These are phyloP conservation scores for Scedosporium dehoogii DNA, from an alignment of 2,329 filamentous ascomycete genomes.

Conservation along the genomic window DNA sequence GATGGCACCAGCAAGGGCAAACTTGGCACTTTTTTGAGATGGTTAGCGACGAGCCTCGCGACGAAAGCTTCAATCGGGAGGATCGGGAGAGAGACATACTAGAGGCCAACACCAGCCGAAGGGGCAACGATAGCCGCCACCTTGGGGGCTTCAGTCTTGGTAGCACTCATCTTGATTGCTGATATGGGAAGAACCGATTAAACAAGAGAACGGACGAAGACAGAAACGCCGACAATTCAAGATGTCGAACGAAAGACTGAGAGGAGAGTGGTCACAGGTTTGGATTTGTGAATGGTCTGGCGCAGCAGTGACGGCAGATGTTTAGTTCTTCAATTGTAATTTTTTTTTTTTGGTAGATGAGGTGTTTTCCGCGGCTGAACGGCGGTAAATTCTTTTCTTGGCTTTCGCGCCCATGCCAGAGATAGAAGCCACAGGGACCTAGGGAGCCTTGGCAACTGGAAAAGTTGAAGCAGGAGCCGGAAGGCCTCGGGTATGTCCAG, in stretches of 20 bases:
- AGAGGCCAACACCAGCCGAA: slow-evolving; percentile 7
- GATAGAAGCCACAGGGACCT: background rate
- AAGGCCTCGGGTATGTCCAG: background rate
- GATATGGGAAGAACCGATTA: background rate
- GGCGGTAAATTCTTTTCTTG: background rate
- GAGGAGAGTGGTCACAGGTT: slow-evolving; percentile 1
- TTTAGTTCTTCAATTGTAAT: slow-evolving; percentile 1
- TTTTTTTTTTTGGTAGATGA: background rate
- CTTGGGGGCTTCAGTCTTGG: background rate
- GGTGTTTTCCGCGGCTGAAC: slow-evolving; percentile 1
- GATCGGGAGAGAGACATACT: slow-evolving; percentile 1
- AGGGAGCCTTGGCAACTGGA: background rate
- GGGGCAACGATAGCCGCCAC: slow-evolving; percentile 2
- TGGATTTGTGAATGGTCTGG: background rate
- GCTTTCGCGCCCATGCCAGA: background rate
- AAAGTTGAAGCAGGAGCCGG: background rate
- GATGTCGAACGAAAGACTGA: background rate
- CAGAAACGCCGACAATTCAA: background rate
- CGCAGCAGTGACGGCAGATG: background rate
- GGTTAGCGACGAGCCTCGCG: background rate
- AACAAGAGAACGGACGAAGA: background rate
- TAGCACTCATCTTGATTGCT: slow-evolving; percentile 4
- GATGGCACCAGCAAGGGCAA: slow-evolving; percentile 93
- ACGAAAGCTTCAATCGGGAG: background rate
- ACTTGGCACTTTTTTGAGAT: slow-evolving; percentile 50